Percentiles rank a stretch among this genome's conserved stretches.
Conservation (phyloP, 202 grass and related monocot genomes). For the Hordeum pubiflorum region DNA sequence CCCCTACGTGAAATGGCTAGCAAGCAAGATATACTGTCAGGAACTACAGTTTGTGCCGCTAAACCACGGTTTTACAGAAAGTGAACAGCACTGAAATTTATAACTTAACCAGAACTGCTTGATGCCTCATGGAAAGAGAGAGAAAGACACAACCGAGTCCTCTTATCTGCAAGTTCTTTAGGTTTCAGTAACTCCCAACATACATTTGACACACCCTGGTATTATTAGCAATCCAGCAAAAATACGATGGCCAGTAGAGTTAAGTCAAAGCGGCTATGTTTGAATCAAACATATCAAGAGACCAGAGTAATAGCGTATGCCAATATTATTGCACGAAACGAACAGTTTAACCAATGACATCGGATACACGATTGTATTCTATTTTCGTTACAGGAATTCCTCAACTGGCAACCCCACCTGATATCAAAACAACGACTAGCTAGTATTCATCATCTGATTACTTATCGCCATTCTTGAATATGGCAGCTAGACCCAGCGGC, state of each 20-base stretch:
- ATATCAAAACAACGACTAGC: conserved; percentile 7
- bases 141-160: neutral
- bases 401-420: conserved; percentile 14
- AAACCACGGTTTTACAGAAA: neutral
- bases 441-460: conserved; percentile 18
- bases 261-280: neutral
- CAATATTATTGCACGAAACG: conserved; percentile 16
- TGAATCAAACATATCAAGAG: neutral
- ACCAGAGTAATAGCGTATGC: neutral
- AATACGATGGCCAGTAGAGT: neutral
- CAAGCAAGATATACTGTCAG: too few relatives aligned
- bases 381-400: neutral
- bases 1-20: too few relatives aligned
- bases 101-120: neutral
- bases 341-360: neutral
- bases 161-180: neutral
- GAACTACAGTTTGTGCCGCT: too few relatives aligned
- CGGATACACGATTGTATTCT: neutral
- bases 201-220: neutral
- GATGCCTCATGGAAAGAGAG: neutral
- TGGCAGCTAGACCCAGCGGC: conserved; percentile 52
- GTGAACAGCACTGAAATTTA: neutral
- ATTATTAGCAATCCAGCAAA: neutral
- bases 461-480: conserved; percentile 52
- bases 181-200: neutral